A percentile compares a stretch with the other conserved stretches of the same genome.
These are phyloP conservation scores for Jasminum sambac DNA, from an alignment of 257 asterid genomes.

Conservation along the genomic window DNA sequence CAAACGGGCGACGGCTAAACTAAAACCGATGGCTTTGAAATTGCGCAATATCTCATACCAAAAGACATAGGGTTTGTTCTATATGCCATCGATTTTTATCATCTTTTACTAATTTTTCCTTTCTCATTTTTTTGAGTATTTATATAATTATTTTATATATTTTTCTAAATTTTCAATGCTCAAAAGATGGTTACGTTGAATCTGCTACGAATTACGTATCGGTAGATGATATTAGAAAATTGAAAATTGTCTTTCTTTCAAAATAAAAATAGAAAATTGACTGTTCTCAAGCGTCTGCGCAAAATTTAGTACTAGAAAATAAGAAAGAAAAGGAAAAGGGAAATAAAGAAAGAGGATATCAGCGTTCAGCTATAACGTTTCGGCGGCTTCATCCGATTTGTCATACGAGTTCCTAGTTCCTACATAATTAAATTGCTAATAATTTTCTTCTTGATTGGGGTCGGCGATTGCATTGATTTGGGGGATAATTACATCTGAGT, in stretches of 20 bases:
- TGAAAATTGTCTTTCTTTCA: no score
- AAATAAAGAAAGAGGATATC: not conserved
- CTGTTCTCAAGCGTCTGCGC: conserved; percentile 2
- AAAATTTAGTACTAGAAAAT: not conserved
- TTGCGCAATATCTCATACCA: no score
- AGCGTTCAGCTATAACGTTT: not conserved
- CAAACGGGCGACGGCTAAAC: no score
- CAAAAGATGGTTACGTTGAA: not conserved
- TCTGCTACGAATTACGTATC: not conserved
- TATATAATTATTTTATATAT: no score
- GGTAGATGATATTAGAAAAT: not conserved
- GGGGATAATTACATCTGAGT: not conserved
- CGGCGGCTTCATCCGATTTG: not conserved
- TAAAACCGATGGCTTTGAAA: no score
- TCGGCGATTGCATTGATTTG: not conserved
- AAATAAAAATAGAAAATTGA: not conserved
- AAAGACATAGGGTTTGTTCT: no score
- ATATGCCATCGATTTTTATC: no score
- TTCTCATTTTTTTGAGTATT: no score
- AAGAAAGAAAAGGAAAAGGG: not conserved
- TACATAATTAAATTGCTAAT: not conserved
- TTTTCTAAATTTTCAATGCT: no score
- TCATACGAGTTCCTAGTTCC: not conserved
- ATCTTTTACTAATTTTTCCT: no score
- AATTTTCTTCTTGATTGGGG: not conserved